Base-by-base conservation (phyloP, 2,329 filamentous ascomycete species). In the Ophiostoma montium region DNA sequence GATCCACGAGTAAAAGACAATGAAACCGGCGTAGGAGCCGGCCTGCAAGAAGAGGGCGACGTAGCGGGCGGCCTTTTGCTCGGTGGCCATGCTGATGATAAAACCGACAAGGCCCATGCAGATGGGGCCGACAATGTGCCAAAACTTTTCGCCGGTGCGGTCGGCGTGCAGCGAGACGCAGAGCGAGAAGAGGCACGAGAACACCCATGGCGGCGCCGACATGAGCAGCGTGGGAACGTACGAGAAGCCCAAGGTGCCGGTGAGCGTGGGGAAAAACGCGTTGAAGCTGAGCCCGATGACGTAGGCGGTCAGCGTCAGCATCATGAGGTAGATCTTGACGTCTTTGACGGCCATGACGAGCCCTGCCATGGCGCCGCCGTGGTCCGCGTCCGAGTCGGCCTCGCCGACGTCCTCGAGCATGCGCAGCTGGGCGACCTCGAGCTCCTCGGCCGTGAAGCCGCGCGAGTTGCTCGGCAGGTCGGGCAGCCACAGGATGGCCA, bases 1-100 rank as follows among this genome's bases (percentile, higher is more conserved):
- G 18, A 50, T 31, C 41, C 39, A 47, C 6, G 38, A 71, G 54
- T 46, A 48, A 32, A 71, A 67, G 49, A 74, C 68, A 55, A 73
- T 72, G 61, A 68, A 70, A 11, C 73, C 74, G 0, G 75, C 74
- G 53, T 80, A 80, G 2, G 44, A 45, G 4, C 49, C 67, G 0
- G 76, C 70, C 57, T 78, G 74, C 0, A 80, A 65, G 63, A 80
- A 80, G 15, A 80, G 68, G 2, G 76, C 75, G 5, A 79, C 60
- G 60, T 80, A 80, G 47, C 76, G 74, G 7, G 72, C 75, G 2
- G 73, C 74, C 1, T 69, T 62, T 56, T 75, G 75, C 4, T 7
- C 8, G 4, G 48, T 52, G 18, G 44, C 27, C 7, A 49, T 33
- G 36, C 39, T 38, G 8, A 52, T 50, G 48, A 52, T 21, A 30